Percentiles rank a stretch among this genome's conserved stretches.
Conservation (phyloP, 192 early-diverging fungal genomes). For the Bifiguratus adelaidae region DNA sequence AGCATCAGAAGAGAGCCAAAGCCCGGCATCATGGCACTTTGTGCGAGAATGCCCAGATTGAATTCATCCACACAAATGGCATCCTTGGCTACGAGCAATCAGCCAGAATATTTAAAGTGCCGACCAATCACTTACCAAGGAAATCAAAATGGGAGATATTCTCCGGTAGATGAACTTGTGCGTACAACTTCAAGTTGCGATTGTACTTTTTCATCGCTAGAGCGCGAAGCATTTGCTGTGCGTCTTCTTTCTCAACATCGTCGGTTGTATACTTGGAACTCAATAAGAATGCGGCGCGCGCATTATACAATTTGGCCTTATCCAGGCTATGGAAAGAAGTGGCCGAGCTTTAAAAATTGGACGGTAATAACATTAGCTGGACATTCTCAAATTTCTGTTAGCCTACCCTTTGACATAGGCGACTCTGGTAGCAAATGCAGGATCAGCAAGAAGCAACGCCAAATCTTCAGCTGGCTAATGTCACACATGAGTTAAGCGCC, state of each 20-base stretch:
- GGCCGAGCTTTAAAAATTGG: conserved; percentile 16
- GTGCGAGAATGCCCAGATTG: conserved; percentile 55
- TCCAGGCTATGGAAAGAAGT: conserved; percentile 45
- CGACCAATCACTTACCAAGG: conserved; percentile 9
- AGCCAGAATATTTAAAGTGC: background rate
- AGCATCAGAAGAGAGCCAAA: conserved; percentile 58
- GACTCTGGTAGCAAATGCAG: conserved; percentile 52
- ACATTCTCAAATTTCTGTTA: background rate
- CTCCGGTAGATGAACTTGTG: conserved; percentile 58
- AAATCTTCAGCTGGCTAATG: conserved; percentile 39
- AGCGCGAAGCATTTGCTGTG: conserved; percentile 58
- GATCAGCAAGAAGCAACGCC: conserved; percentile 46
- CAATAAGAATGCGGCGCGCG: conserved; percentile 53
- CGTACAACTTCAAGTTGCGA: conserved; percentile 31
- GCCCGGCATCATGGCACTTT: conserved; percentile 57
- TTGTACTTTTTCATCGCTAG: conserved; percentile 61
- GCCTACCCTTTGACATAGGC: conserved; percentile 54
- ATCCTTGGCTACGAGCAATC: conserved; percentile 32
- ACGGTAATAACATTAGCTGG: background rate
- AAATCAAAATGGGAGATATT: conserved; percentile 61
- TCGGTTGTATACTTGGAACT: conserved; percentile 32
- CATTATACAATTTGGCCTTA: conserved; percentile 32
- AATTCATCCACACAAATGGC: conserved; percentile 66
- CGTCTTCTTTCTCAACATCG: conserved; percentile 47
- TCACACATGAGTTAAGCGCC: background rate